Conservation (phyloP, 2,329 filamentous ascomycete genomes). For the Tolypocladium endophyticum region DNA sequence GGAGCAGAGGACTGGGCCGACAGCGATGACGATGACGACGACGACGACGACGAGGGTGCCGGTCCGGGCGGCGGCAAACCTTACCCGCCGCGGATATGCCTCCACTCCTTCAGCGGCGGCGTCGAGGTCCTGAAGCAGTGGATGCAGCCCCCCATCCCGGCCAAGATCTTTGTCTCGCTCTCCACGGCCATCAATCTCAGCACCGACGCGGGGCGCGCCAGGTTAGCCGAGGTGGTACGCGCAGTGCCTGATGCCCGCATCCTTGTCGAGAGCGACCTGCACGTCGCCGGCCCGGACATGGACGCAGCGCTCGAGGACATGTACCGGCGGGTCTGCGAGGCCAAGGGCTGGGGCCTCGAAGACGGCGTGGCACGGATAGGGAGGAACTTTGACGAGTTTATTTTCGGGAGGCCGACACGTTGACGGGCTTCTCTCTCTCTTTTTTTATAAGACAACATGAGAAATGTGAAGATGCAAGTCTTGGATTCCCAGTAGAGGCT, state of each 20-base stretch:
- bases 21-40: slow-evolving; percentile 24
- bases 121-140: slow-evolving; percentile 70
- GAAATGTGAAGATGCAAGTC: background rate
- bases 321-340: slow-evolving; percentile 61
- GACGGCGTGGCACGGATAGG: slow-evolving; percentile 59
- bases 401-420: slow-evolving; percentile 46
- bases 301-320: slow-evolving; percentile 67
- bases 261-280: slow-evolving; percentile 83
- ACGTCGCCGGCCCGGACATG: slow-evolving; percentile 72
- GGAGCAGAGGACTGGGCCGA: slow-evolving; percentile 29
- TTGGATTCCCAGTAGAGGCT: background rate
- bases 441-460: background rate
- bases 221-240: slow-evolving; percentile 55
- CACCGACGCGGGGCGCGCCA: slow-evolving; percentile 30
- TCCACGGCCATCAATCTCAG: slow-evolving; percentile 73
- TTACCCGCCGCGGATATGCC: slow-evolving; percentile 79
- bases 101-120: slow-evolving; percentile 85
- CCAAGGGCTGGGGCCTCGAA: slow-evolving; percentile 68
- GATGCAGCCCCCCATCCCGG: slow-evolving; percentile 59
- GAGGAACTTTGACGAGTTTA: slow-evolving; percentile 68
- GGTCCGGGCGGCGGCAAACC: slow-evolving; percentile 33
- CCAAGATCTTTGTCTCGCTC: slow-evolving; percentile 78
- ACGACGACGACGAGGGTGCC: slow-evolving; percentile 13
- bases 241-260: slow-evolving; percentile 68
- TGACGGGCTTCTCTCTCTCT: background rate